phyloP scores from a whole-genome alignment of 495 filamentous ascomycete species.

The Schizothecium vesticola region DNA sequence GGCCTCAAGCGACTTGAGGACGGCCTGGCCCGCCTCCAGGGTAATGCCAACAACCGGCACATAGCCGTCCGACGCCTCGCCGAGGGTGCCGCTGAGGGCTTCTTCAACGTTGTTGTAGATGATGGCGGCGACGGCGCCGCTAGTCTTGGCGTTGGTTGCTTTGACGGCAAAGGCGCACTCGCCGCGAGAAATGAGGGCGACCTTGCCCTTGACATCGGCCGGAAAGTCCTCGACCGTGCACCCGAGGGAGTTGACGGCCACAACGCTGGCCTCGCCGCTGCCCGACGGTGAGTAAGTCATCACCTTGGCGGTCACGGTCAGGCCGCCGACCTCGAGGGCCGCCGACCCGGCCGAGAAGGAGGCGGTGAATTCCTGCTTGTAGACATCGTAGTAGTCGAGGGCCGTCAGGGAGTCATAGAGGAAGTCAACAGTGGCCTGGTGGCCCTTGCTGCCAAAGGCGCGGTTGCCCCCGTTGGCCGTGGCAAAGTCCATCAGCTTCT shows the following conservation, averaged over 20 bases:
- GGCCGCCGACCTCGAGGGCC: conserved; percentile 32
- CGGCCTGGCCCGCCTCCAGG: conserved; percentile 43
- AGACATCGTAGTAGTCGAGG: conserved; percentile 55
- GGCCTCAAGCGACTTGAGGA: conserved; percentile 37
- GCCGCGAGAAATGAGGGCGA: conserved; percentile 61
- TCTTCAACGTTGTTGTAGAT: conserved; percentile 62
- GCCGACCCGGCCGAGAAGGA: conserved; percentile 30
- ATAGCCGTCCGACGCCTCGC: conserved; percentile 41
- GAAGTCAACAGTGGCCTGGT: conserved; percentile 60
- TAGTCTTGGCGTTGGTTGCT: conserved; percentile 51
- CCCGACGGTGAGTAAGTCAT: conserved; percentile 44
- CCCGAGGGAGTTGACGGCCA: conserved; percentile 50
- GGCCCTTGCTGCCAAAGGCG: conserved; percentile 55
- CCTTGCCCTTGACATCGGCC: conserved; percentile 44
- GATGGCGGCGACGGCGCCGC: conserved; percentile 53
- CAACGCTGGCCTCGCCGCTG: conserved; percentile 38
- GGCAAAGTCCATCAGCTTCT: conserved; percentile 42
- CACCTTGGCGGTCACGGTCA: conserved; percentile 17
- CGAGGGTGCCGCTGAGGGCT: conserved; percentile 50
- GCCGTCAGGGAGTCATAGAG: conserved; percentile 47
- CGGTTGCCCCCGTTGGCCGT: conserved; percentile 40
- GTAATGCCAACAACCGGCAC: conserved; percentile 52
- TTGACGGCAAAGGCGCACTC: conserved; percentile 58
- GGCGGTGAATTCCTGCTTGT: conserved; percentile 51
- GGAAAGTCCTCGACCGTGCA: conserved; percentile 55